Evolutionary conservation across 2,329 filamentous ascomycete genomes (phyloP).

Genomic region (Apiospora arundinis): DNA sequence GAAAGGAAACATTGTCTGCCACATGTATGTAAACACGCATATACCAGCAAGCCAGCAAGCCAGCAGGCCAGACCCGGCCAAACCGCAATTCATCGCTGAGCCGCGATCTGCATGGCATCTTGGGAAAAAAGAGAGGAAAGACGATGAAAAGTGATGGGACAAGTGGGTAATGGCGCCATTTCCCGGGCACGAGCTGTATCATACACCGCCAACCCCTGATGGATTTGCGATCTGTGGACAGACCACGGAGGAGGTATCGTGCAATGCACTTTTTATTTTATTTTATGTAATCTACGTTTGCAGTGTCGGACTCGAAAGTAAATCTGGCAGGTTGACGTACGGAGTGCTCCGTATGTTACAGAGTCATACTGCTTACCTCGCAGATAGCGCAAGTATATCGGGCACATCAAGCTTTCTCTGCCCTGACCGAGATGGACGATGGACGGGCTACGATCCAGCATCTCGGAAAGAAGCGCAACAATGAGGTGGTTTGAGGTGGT

Average conservation of each 20-base stretch:
- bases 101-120: slow-evolving; percentile 12
- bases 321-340: too few species aligned
- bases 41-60: too few species aligned
- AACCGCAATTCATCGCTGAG: neutral
- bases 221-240: neutral
- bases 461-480: neutral
- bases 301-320: neutral
- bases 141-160: slow-evolving; percentile 7
- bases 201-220: slow-evolving; percentile 14
- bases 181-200: slow-evolving; percentile 16
- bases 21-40: neutral
- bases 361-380: neutral
- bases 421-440: neutral
- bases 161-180: slow-evolving; percentile 25
- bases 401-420: neutral
- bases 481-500: neutral
- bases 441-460: neutral
- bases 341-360: too few species aligned
- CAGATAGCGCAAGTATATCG: too few species aligned
- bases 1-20: neutral
- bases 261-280: neutral
- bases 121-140: neutral
- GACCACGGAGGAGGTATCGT: too few species aligned
- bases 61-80: too few species aligned
- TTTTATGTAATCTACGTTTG: neutral